Percentiles rank a stretch among this genome's conserved stretches.
Conservation (phyloP, 768 basidiomycete genomes). For the Boletus rex-veris region DNA sequence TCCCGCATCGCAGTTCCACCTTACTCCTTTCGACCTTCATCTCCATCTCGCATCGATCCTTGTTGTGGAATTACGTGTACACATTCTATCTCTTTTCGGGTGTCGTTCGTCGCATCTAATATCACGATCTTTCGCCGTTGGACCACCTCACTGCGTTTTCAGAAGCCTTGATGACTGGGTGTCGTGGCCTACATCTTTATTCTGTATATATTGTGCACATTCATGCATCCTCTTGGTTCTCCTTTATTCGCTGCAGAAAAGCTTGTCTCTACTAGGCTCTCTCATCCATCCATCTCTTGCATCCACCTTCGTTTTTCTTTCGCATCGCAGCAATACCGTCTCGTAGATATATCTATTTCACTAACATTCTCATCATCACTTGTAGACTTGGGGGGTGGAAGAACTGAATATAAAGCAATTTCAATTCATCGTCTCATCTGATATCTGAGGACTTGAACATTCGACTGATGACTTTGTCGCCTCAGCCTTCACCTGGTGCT, state of each 20-base stretch:
- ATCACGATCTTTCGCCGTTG: slow-evolving; percentile 4
- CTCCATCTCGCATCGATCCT: slow-evolving; percentile 16
- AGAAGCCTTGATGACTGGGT: background rate
- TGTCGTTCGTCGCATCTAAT: slow-evolving; percentile 13
- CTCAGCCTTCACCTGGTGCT: background rate
- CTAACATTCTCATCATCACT: slow-evolving; percentile 18
- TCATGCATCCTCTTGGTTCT: background rate
- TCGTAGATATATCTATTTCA: slow-evolving; percentile 21
- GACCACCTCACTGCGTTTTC: background rate
- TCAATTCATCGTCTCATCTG: background rate
- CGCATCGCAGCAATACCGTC: slow-evolving; percentile 5
- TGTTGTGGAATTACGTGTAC: slow-evolving; percentile 36
- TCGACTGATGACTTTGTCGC: too few relatives aligned
- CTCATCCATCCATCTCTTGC: slow-evolving; percentile 4
- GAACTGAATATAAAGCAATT: slow-evolving; percentile 13
- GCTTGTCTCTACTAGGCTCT: background rate
- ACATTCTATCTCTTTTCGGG: slow-evolving; percentile 18
- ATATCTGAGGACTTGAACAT: background rate
- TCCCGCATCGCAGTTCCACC: slow-evolving; percentile 3
- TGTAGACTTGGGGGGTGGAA: slow-evolving; percentile 20
- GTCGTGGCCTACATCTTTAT: slow-evolving; percentile 10
- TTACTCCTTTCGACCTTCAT: slow-evolving; percentile 16
- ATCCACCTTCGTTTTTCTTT: background rate
- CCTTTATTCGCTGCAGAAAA: background rate
- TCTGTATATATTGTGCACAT: slow-evolving; percentile 20